These are phyloP conservation scores for Oryza meridionalis DNA, from an alignment of 176 grass and related monocot species.

Conservation along the genomic window DNA sequence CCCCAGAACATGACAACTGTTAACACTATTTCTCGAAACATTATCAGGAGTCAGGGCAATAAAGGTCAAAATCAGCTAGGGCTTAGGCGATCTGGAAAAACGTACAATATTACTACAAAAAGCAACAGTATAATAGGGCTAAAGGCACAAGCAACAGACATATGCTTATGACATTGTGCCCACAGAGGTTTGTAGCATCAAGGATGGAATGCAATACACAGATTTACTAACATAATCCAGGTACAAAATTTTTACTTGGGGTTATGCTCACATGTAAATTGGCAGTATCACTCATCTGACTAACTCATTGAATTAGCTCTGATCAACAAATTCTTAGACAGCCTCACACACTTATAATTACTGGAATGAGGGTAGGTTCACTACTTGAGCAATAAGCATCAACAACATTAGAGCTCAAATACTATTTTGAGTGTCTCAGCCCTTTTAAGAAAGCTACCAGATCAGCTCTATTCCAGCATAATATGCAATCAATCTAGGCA, in stretches of 20 bases:
- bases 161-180: neutral
- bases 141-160: constrained; percentile 25
- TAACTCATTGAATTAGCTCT: neutral
- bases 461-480: neutral
- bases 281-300: neutral
- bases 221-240: neutral
- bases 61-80: constrained; percentile 27
- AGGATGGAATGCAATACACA: neutral
- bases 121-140: neutral
- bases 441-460: neutral
- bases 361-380: neutral
- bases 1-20: neutral
- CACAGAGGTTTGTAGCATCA: neutral
- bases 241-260: neutral
- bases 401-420: neutral
- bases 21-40: neutral
- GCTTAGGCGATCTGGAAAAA: constrained; percentile 20
- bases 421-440: neutral
- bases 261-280: neutral
- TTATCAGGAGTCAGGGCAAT: neutral
- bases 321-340: neutral
- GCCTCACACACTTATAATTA: neutral
- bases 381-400: neutral
- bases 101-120: constrained; percentile 24
- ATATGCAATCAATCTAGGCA: neutral